Conservation (phyloP, 2,329 filamentous ascomycete genomes). For the Trichoderma citrinoviride region DNA sequence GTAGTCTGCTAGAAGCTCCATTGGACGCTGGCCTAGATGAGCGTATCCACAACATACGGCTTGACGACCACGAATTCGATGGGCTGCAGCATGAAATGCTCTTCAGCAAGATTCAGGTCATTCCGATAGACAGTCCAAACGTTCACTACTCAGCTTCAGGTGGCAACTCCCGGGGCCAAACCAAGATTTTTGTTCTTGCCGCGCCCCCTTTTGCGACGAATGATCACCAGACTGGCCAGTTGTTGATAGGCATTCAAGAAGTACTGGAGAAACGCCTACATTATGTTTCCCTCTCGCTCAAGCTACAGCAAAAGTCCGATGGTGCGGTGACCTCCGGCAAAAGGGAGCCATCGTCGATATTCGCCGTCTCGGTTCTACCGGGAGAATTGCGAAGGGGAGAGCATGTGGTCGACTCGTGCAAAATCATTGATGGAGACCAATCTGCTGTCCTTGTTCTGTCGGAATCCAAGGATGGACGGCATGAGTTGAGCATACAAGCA, state of each 20-base stretch:
- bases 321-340: slow-evolving; percentile 26
- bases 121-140: slow-evolving; percentile 60
- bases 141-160: slow-evolving; percentile 58
- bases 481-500: slow-evolving; percentile 69
- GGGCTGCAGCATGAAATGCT: slow-evolving; percentile 70
- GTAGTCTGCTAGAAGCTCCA: slow-evolving; percentile 65
- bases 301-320: slow-evolving; percentile 40
- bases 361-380: slow-evolving; percentile 33
- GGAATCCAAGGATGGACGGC: slow-evolving; percentile 59
- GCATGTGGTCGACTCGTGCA: slow-evolving; percentile 71
- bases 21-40: slow-evolving; percentile 70
- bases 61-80: slow-evolving; percentile 70
- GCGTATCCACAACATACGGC: slow-evolving; percentile 68
- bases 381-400: slow-evolving; percentile 58
- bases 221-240: slow-evolving; percentile 51
- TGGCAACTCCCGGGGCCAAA: slow-evolving; percentile 52
- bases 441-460: slow-evolving; percentile 69
- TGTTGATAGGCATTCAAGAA: slow-evolving; percentile 70
- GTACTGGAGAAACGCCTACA: slow-evolving; percentile 64
- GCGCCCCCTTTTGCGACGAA: slow-evolving; percentile 57
- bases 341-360: slow-evolving; percentile 26
- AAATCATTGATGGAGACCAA: slow-evolving; percentile 63
- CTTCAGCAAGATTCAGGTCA: slow-evolving; percentile 67
- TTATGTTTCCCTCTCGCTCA: slow-evolving; percentile 61
- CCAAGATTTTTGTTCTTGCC: slow-evolving; percentile 65